Percentiles rank a stretch among this genome's conserved stretches.
Conservation (phyloP, 2,329 filamentous ascomycete species). For the Beauveria pseudobassiana region DNA sequence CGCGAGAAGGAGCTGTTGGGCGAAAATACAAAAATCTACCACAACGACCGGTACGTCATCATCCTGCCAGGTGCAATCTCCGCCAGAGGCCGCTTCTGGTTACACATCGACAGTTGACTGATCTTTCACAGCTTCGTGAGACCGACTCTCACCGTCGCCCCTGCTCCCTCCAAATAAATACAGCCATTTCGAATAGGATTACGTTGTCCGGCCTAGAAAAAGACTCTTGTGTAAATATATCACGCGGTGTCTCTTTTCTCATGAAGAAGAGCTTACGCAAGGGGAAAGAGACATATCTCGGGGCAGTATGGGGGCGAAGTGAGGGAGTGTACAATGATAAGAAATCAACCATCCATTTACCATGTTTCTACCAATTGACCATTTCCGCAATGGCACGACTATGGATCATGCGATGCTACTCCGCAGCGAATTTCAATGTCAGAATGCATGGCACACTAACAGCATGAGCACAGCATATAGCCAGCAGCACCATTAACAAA, state of each 20-base stretch:
- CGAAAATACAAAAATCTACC: conserved; percentile 75
- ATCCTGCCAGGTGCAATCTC: background rate
- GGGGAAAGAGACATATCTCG: background rate
- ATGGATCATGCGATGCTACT: background rate
- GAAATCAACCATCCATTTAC: conserved; percentile 3
- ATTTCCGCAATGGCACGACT: background rate
- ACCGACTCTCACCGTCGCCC: conserved; percentile 70
- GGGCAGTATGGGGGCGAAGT: background rate
- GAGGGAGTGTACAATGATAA: conserved; percentile 1
- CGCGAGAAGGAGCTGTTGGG: conserved; percentile 88
- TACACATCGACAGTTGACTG: background rate
- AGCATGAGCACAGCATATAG: background rate
- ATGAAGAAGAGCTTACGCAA: background rate
- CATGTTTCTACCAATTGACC: background rate
- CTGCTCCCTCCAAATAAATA: conserved; percentile 52
- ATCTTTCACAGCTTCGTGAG: conserved; percentile 60
- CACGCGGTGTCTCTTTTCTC: background rate
- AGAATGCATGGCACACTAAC: background rate
- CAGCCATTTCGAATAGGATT: background rate
- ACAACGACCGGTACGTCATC: conserved; percentile 69
- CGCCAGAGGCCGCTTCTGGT: background rate
- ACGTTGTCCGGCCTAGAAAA: background rate
- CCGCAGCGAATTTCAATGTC: background rate
- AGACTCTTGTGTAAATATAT: conserved; percentile 14
- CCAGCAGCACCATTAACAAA: background rate